Conservation (phyloP, 2,329 filamentous ascomycete species). For the Aspergillus pseudonomiae region DNA sequence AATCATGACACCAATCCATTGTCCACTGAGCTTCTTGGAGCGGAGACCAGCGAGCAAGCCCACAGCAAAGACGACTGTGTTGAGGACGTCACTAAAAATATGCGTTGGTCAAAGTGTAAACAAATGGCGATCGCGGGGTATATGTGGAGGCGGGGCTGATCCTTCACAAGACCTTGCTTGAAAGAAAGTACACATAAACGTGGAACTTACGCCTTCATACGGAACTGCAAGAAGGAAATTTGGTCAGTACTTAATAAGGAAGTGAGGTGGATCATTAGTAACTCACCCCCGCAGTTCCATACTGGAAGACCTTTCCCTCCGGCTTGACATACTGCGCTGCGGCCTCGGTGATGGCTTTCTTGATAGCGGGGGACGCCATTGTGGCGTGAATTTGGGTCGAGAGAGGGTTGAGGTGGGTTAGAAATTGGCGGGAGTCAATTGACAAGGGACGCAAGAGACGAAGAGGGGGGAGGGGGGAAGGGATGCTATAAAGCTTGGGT, state of each 20-base stretch:
- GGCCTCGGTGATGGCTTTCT: slow-evolving; percentile 50
- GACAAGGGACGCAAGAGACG: slow-evolving; percentile 1
- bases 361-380: slow-evolving; percentile 47
- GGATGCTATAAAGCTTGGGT: slow-evolving; percentile 2
- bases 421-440: slow-evolving; percentile 2
- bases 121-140: slow-evolving; percentile 35
- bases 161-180: slow-evolving; percentile 18
- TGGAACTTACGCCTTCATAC: slow-evolving; percentile 67
- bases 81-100: slow-evolving; percentile 70
- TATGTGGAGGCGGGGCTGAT: slow-evolving; percentile 33
- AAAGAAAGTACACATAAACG: slow-evolving; percentile 11
- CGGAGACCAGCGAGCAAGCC: slow-evolving; percentile 86
- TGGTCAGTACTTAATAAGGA: slow-evolving; percentile 13
- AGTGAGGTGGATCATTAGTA: slow-evolving; percentile 4
- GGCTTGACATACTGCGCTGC: slow-evolving; percentile 54
- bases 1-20: slow-evolving; percentile 95
- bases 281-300: slow-evolving; percentile 65
- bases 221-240: slow-evolving; percentile 54
- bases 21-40: slow-evolving; percentile 84
- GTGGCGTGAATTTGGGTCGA: slow-evolving; percentile 28
- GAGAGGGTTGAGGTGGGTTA: neutral
- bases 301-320: slow-evolving; percentile 56
- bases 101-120: slow-evolving; percentile 38
- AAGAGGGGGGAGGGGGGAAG: neutral
- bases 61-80: slow-evolving; percentile 90